Evolutionary conservation across 306 rosid species (phyloP).

Genomic region (Castanopsis chinensis): DNA sequence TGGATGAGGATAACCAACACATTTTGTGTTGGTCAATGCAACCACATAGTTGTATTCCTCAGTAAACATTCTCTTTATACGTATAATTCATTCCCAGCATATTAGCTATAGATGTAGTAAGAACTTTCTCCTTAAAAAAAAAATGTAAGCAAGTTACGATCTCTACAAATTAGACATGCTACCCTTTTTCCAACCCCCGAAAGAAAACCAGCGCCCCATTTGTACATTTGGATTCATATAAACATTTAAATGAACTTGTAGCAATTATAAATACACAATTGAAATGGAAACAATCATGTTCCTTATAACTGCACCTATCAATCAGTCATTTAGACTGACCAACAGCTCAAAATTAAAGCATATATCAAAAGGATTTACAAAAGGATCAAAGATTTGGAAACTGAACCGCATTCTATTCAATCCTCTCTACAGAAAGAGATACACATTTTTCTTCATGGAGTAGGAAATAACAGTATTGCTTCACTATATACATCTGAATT

Average conservation of each 20-base stretch:
- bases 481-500: conserved; percentile 21
- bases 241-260: background rate
- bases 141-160: background rate
- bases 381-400: background rate
- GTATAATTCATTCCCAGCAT: no score
- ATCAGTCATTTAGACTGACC: background rate
- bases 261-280: no score
- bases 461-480: conserved; percentile 35
- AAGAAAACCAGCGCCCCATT: no score
- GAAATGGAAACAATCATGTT: no score
- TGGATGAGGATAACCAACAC: no score
- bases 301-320: background rate
- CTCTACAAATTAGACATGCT: background rate
- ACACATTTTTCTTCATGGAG: background rate
- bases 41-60: no score
- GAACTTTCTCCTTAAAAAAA: background rate
- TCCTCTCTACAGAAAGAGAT: background rate
- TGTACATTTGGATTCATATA: no score
- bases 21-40: no score
- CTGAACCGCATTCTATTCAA: background rate
- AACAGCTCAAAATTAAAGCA: background rate
- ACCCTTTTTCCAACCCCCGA: no score
- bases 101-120: no score
- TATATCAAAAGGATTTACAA: background rate
- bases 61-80: no score